A percentile compares a stretch with the other conserved stretches of the same genome.
phyloP scores from a whole-genome alignment of 495 filamentous ascomycete genomes.

The Talaromyces adpressus region DNA sequence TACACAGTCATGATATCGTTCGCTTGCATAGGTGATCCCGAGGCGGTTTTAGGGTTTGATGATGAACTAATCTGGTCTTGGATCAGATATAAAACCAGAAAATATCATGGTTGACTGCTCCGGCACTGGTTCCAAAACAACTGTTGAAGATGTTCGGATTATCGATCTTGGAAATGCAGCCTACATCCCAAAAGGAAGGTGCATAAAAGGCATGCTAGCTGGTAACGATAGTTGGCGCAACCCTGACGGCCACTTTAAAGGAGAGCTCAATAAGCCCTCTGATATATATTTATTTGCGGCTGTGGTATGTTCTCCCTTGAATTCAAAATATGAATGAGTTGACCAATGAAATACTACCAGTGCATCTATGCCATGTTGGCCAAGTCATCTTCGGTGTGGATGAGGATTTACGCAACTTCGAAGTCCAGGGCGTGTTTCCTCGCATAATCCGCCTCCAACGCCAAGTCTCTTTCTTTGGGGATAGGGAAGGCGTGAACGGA shows the following conservation, averaged over 20 bases:
- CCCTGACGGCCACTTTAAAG: conserved; percentile 27
- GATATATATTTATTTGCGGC: conserved; percentile 30
- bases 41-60: not conserved
- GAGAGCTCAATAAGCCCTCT: conserved; percentile 23
- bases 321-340: no score
- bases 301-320: conserved; percentile 21
- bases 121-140: conserved; percentile 29
- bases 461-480: conserved; percentile 38
- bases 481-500: conserved; percentile 25
- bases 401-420: conserved; percentile 14
- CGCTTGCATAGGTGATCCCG: not conserved
- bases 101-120: not conserved
- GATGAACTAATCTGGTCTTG: not conserved
- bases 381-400: conserved; percentile 18
- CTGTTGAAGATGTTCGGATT: conserved; percentile 18
- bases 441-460: conserved; percentile 22
- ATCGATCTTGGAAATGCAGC: not conserved
- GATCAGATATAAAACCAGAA: not conserved
- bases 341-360: not conserved
- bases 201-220: conserved; percentile 23
- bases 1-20: not conserved
- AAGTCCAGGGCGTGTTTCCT: conserved; percentile 15
- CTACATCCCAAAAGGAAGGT: conserved; percentile 14
- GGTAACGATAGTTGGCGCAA: conserved; percentile 32
- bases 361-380: conserved; percentile 20